These are phyloP conservation scores for Hypoxylon rubiginosum DNA, from an alignment of 2,329 filamentous ascomycete genomes.

Conservation along the genomic window DNA sequence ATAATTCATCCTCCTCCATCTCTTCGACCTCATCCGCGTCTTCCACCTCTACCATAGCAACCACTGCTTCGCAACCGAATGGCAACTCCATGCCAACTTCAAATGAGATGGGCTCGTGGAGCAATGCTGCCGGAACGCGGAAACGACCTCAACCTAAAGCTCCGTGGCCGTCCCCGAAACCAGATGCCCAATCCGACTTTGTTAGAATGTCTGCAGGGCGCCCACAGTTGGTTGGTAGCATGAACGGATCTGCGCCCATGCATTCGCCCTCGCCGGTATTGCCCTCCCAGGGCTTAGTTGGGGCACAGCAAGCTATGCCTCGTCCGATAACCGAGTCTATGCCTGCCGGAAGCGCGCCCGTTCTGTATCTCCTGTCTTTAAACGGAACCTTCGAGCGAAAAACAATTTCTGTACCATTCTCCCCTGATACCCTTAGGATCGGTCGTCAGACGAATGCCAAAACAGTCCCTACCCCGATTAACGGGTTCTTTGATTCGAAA, in stretches of 20 bases:
- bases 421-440: slow-evolving; percentile 93
- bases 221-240: slow-evolving; percentile 57
- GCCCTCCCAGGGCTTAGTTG: slow-evolving; percentile 56
- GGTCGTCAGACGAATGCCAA: slow-evolving; percentile 98
- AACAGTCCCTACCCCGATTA: slow-evolving; percentile 88
- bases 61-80: slow-evolving; percentile 71
- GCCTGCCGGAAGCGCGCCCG: slow-evolving; percentile 76
- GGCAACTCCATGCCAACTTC: slow-evolving; percentile 64
- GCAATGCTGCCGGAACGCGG: slow-evolving; percentile 60
- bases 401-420: slow-evolving; percentile 92
- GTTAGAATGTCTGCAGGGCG: slow-evolving; percentile 57
- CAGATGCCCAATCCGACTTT: slow-evolving; percentile 63
- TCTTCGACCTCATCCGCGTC: slow-evolving; percentile 73
- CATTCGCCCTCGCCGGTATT: slow-evolving; percentile 57
- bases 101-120: slow-evolving; percentile 66
- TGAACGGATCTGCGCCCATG: slow-evolving; percentile 59
- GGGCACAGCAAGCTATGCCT: slow-evolving; percentile 62
- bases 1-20: slow-evolving; percentile 91
- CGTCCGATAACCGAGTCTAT: slow-evolving; percentile 76
- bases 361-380: slow-evolving; percentile 88
- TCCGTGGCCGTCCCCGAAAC: slow-evolving; percentile 64
- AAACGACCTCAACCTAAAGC: slow-evolving; percentile 66
- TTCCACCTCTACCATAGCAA: slow-evolving; percentile 73
- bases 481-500: slow-evolving; percentile 98
- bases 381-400: slow-evolving; percentile 98